phyloP scores from a whole-genome alignment of 331 rosid species.

The Quercus phellos region DNA sequence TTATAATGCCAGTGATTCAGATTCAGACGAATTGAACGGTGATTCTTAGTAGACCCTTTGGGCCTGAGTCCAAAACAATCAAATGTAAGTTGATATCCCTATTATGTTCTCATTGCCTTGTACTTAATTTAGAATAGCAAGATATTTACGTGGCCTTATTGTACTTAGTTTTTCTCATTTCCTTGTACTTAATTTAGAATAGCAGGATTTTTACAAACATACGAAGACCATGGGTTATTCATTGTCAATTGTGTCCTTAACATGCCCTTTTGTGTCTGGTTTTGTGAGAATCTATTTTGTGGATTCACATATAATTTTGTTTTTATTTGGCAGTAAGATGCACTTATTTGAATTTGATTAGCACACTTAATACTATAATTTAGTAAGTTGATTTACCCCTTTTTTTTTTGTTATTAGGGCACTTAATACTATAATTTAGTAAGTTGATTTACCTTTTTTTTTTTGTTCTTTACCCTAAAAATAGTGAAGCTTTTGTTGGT shows the following conservation, averaged over 20 bases:
- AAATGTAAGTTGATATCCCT: conserved; percentile 38
- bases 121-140: background rate
- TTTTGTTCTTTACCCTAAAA: background rate
- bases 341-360: background rate
- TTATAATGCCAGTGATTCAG: conserved; percentile 97
- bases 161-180: background rate
- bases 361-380: background rate
- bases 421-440: background rate
- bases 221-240: background rate
- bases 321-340: background rate
- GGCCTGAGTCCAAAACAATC: conserved; percentile 17
- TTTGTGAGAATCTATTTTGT: background rate
- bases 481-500: background rate
- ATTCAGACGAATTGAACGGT: conserved; percentile 70
- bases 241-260: background rate
- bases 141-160: background rate
- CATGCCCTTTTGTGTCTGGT: background rate
- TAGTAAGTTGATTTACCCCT: background rate
- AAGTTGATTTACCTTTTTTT: background rate
- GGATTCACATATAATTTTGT: background rate
- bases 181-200: background rate
- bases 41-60: conserved; percentile 42
- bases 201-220: too few relatives aligned
- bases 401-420: background rate
- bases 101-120: background rate